Evolutionary conservation across 257 asterid species (phyloP), one percentile per base, ranked within the genome.

Genomic region (Ballota nigra): DNA sequence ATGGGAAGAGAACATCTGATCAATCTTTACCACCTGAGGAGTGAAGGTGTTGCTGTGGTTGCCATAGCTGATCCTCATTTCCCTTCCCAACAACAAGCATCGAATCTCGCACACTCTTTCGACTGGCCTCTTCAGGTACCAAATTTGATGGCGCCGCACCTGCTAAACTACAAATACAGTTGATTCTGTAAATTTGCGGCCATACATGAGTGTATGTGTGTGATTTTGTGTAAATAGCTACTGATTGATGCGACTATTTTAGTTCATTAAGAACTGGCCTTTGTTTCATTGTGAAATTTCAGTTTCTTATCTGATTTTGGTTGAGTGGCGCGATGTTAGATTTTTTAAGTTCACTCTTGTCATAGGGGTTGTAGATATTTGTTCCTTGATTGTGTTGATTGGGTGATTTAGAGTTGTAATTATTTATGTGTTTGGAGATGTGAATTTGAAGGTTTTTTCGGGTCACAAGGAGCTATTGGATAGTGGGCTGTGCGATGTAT

Each of bases 1-100:
- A 94, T 91, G 98, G 98, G 98, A 70, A 87, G 95, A 82, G 98
- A 94, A 76, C 97, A 91, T 80, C 86, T 94, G 47, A 83, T 89
- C 69, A 94, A 94, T 77, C 88, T 94, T 3, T 49, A 83, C 75
- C 95, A 94, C 79, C 95, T 94, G 56, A 80, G 71, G 68, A 56
- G 47, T 26, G 81, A 89, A 73, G 91, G 88, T 49, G 96, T 84
- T 51, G 80, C 87, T 61, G 98, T 94, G 49, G 97, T 89, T 15
- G 85, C 90, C 83, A 73, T 91, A 23, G 96, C 97, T 33, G 97
- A 94, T 75, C 97, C 99, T 53, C 93, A 94, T 72, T 29, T 80
- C n/a, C 93, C 95, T 77, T 94, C 99, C 15, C 96, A 83, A 61
- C 77, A 84, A 33, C 80, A 74, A 63, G 91, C 96, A 12, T 80